Evolutionary conservation across 345 rosid genomes (phyloP), one percentile per base, ranked within the genome.

Genomic region (Geranium rotundifolium): DNA sequence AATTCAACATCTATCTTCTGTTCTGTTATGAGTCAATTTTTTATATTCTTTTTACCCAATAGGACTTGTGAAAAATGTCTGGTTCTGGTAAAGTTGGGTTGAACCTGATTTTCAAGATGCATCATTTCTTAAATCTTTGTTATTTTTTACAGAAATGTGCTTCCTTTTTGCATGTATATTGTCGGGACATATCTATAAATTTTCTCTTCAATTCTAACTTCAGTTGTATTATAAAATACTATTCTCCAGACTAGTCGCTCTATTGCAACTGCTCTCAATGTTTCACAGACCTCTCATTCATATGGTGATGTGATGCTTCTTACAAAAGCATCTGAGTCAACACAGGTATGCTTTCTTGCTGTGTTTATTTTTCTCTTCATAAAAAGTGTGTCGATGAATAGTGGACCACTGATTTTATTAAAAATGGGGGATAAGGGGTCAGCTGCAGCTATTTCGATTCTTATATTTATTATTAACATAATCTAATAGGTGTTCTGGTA

Each of bases 301-400:
- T 90, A 74, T 63, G 99, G 90, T 29, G 99, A 93, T 69, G 56
- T 90, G 63, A 80, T 90, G 95, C 89, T 93, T 65, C 84, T 86
- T 23, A 71, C 59, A 71, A 79, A 66, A 81, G 99, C 99, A 59
- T 65, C 86, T 20, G 75, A 88, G 59, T 68, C 71, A 58, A 75
- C 80, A 66, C 78, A 82, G 82, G 99, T 90, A 65, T 59, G 68
- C 20, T 41, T 65, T 62, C 61, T 60, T 63, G 58, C 14, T 62
- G 2, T 31, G 17, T 54, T 1, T 0, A 8, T 54, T 19, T 60
- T 23, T 56, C 59, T 17, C 61, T 8, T 19, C 29, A 7, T 12
- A 17, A 57, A 39, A 34, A 19, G 13, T 19, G 15, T 60, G 41
- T 34, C 23, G 10, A 30, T 50, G n/a, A 20, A 30, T 5, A 17